Conservation (phyloP, 2,329 filamentous ascomycete species). For the Juglanconis juglandina region DNA sequence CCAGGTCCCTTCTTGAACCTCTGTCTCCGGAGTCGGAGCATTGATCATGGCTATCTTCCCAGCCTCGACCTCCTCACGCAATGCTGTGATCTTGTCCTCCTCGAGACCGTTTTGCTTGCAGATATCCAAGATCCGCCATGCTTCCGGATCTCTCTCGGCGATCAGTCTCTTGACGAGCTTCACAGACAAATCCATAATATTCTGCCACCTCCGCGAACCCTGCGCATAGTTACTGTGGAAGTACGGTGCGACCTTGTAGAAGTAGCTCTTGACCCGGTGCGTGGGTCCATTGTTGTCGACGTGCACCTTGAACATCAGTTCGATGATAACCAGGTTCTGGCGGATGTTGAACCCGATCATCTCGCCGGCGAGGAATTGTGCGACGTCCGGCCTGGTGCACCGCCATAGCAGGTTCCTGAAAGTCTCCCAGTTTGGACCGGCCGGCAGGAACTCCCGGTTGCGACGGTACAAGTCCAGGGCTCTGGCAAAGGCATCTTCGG, state of each 20-base stretch:
- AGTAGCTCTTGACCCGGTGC: slow-evolving; percentile 13
- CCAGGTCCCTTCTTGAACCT: neutral
- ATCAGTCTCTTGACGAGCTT: slow-evolving; percentile 16
- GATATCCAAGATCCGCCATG: slow-evolving; percentile 15
- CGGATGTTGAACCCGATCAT: slow-evolving; percentile 17
- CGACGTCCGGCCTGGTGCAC: slow-evolving; percentile 16
- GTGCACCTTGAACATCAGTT: slow-evolving; percentile 16
- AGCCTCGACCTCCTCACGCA: slow-evolving; percentile 16
- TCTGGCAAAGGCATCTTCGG: slow-evolving; percentile 13
- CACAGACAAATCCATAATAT: slow-evolving; percentile 15
- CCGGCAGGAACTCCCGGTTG: slow-evolving; percentile 12
- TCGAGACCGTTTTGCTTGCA: slow-evolving; percentile 14
- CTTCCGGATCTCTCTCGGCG: slow-evolving; percentile 16
- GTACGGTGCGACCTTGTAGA: slow-evolving; percentile 12
- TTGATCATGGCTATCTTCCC: neutral
- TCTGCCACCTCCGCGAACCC: slow-evolving; percentile 3
- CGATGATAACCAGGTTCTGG: slow-evolving; percentile 5
- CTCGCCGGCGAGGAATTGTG: slow-evolving; percentile 16
- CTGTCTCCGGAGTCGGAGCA: neutral
- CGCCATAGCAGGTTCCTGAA: slow-evolving; percentile 16
- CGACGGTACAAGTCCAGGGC: slow-evolving; percentile 15
- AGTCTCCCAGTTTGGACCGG: slow-evolving; percentile 9
- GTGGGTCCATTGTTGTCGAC: slow-evolving; percentile 13
- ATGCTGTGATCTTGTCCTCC: slow-evolving; percentile 2
- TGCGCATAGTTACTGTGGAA: neutral